Percentiles rank a stretch among this genome's conserved stretches.
Conservation (phyloP, 2,329 filamentous ascomycete species). For the Ascochyta fabae region DNA sequence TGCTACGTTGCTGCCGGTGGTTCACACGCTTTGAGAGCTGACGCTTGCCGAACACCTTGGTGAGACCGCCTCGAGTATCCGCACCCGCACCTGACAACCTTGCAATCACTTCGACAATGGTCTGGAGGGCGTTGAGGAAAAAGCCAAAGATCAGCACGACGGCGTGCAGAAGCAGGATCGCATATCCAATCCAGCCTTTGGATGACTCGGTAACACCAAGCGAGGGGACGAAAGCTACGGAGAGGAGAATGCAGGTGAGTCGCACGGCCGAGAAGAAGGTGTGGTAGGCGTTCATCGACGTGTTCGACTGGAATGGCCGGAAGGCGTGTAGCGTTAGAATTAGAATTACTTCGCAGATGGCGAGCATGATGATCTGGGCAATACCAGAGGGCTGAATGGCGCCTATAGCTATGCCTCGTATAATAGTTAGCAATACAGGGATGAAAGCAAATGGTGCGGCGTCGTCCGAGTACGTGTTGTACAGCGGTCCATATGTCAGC, state of each 20-base stretch:
- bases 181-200: constrained; percentile 95
- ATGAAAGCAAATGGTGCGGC: constrained; percentile 89
- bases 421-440: constrained; percentile 81
- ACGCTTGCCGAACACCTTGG: constrained; percentile 86
- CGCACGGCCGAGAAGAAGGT: constrained; percentile 81
- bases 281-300: constrained; percentile 97
- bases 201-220: constrained; percentile 78
- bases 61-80: constrained; percentile 78
- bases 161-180: constrained; percentile 84
- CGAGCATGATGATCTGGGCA: constrained; percentile 88
- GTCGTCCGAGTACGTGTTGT: constrained; percentile 96
- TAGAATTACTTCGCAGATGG: constrained; percentile 91
- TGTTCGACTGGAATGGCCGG: constrained; percentile 85
- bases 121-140: constrained; percentile 89
- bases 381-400: constrained; percentile 92
- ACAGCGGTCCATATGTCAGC: constrained; percentile 87
- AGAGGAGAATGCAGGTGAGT: constrained; percentile 66
- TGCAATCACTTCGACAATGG: constrained; percentile 85
- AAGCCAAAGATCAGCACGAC: constrained; percentile 89
- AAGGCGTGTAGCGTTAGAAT: constrained; percentile 88
- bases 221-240: constrained; percentile 77
- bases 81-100: constrained; percentile 82
- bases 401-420: constrained; percentile 88
- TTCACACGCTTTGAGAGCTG: constrained; percentile 79
- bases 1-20: constrained; percentile 72